Base-by-base conservation (phyloP, 192 early-diverging fungal genomes). In the Coemansia sp. region DNA sequence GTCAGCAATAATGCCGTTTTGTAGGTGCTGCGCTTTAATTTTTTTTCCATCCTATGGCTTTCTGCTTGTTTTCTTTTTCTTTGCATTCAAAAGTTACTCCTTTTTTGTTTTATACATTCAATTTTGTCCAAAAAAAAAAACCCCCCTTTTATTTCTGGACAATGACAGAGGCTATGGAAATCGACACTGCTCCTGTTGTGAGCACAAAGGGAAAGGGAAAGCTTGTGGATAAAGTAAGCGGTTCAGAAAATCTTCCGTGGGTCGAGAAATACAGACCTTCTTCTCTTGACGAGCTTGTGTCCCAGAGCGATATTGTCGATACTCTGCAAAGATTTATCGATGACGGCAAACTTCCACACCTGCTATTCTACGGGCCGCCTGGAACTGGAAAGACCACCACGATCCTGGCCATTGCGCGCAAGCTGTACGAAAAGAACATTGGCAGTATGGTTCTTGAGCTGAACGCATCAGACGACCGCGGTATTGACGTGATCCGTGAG, bases 381-480 rank as follows among this genome's bases (percentile, higher is more conserved):
- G 98, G 96, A 60, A 97, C 96, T 3, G 96, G 96, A 4, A 97
- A 98, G 75, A 98, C 96, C 0, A 95, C 96, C 5, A 96, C 95
- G 5, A 95, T 99, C 65, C 85, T 99, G 55, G 98, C 98, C 0
- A 93, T 91, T 65, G 98, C 98, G 5, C 83, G 91, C 45, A 87
- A 89, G 67, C 83, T 99, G 20, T 99, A 96, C 76, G 94, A 93
- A 18, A 87, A 91, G 61, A 78, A 73, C 71, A 91, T 88, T 72
- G 89, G 89, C 61, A 90, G 91, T 67, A 98, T 96, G 95, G 92
- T 94, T 37, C 88, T 99, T 51, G 98, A 99, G 86, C 85, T 98
- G 38, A 99, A 99, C 71, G 95, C 96, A 3, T 99, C 98, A 1
- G 98, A 99, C 71, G 96, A 98, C 64, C 92, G 98, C 61, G 98